These are phyloP conservation scores for Cryphonectria parasitica DNA, from an alignment of 2,329 filamentous ascomycete species.

Conservation along the genomic window DNA sequence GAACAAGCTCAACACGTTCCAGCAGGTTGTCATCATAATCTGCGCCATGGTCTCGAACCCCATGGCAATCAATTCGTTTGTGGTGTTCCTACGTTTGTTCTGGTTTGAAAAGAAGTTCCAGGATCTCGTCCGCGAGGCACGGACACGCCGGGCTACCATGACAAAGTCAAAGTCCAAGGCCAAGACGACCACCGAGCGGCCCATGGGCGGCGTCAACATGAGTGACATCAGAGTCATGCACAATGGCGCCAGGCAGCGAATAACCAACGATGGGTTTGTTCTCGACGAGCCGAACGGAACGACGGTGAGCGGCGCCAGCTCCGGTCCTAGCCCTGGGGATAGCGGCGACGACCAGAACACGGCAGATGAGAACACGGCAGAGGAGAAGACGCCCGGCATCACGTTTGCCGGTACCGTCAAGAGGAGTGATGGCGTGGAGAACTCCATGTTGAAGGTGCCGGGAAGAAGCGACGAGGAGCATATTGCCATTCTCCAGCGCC, in stretches of 20 bases:
- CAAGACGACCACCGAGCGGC: slow-evolving; percentile 48
- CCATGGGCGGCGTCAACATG: slow-evolving; percentile 67
- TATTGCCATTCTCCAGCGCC: slow-evolving; percentile 85
- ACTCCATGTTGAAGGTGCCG: slow-evolving; percentile 50
- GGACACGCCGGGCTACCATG: slow-evolving; percentile 66
- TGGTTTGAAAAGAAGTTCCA: slow-evolving; percentile 99
- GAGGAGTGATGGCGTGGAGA: slow-evolving; percentile 58
- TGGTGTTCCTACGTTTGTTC: slow-evolving; percentile 91
- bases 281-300: slow-evolving; percentile 44
- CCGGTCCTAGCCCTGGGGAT: slow-evolving; percentile 19
- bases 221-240: slow-evolving; percentile 70
- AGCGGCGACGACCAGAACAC: slow-evolving; percentile 22
- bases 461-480: slow-evolving; percentile 72
- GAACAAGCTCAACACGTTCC: slow-evolving; percentile 70
- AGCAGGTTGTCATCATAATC: slow-evolving; percentile 74
- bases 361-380: slow-evolving; percentile 31
- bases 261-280: slow-evolving; percentile 65
- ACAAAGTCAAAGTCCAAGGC: slow-evolving; percentile 62
- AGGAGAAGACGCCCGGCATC: slow-evolving; percentile 53
- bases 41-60: slow-evolving; percentile 77
- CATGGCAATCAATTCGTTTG: slow-evolving; percentile 80
- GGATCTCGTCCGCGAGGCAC: slow-evolving; percentile 75
- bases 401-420: slow-evolving; percentile 71
- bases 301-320: slow-evolving; percentile 32
- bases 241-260: slow-evolving; percentile 55